These are phyloP conservation scores for Bocquillonia castaneifolia DNA, from an alignment of 441 rosid species.

Conservation along the genomic window DNA sequence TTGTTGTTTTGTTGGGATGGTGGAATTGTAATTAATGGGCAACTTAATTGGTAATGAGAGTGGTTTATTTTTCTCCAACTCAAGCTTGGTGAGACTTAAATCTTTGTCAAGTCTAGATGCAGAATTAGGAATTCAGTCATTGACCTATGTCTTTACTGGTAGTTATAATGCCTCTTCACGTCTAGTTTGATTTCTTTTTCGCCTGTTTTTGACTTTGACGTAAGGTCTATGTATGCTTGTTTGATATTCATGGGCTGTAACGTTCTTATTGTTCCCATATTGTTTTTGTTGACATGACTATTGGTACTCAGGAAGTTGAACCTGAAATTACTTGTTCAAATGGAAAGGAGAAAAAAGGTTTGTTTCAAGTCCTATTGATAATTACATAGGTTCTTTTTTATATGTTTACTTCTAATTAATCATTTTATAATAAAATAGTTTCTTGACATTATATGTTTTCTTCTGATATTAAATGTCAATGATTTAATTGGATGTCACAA, in stretches of 20 bases:
- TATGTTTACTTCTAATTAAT: neutral
- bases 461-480: neutral
- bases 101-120: neutral
- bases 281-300: conserved; percentile 15
- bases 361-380: neutral
- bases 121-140: neutral
- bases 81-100: too few relatives aligned
- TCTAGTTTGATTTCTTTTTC: neutral
- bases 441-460: conserved; percentile 6
- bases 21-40: neutral
- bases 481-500: conserved; percentile 25
- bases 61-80: neutral
- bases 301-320: conserved; percentile 46
- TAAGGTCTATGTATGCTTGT: neutral
- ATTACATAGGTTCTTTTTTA: neutral
- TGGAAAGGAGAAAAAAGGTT: conserved; percentile 55
- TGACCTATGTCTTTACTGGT: neutral
- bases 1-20: neutral
- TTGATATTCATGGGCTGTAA: neutral
- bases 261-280: neutral
- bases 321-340: conserved; percentile 29
- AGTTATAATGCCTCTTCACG: neutral
- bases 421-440: neutral
- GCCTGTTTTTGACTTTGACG: neutral
- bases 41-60: neutral